Evolutionary conservation across 768 basidiomycete species (phyloP).

Genomic region (Myochromella boudieri): DNA sequence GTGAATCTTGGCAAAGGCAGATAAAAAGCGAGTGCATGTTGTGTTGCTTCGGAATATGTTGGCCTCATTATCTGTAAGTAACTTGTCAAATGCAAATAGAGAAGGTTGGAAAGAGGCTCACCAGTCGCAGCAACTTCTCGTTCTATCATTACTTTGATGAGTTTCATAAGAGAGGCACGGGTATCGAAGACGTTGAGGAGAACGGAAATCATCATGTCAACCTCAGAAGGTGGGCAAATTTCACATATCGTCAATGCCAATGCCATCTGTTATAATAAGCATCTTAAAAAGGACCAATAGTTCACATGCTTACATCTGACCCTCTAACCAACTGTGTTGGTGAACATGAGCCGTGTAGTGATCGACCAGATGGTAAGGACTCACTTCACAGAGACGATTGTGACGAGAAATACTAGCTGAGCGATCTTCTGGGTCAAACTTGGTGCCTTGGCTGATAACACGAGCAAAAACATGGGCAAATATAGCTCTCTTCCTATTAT

Average conservation of each 20-base stretch:
- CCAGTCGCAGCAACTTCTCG: constrained; percentile 79
- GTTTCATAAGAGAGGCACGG: constrained; percentile 62
- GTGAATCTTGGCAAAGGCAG: constrained; percentile 84
- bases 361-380: constrained; percentile 16
- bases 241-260: constrained; percentile 87
- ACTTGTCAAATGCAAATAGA: constrained; percentile 2
- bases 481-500: constrained; percentile 68
- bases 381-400: constrained; percentile 59
- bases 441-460: constrained; percentile 77
- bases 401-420: constrained; percentile 45
- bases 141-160: constrained; percentile 85
- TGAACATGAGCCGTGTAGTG: not conserved
- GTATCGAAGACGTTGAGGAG: constrained; percentile 87
- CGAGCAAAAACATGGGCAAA: constrained; percentile 85
- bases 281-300: not conserved
- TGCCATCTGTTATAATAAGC: constrained; percentile 51
- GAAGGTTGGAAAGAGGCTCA: constrained; percentile 26
- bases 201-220: constrained; percentile 83
- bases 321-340: constrained; percentile 63
- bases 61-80: constrained; percentile 72
- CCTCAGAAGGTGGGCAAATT: constrained; percentile 74
- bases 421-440: constrained; percentile 65
- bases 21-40: constrained; percentile 83
- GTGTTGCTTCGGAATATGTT: constrained; percentile 88
- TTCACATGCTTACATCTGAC: constrained; percentile 54